Conservation (phyloP, 495 filamentous ascomycete species). For the Neohortaea acidophila region DNA sequence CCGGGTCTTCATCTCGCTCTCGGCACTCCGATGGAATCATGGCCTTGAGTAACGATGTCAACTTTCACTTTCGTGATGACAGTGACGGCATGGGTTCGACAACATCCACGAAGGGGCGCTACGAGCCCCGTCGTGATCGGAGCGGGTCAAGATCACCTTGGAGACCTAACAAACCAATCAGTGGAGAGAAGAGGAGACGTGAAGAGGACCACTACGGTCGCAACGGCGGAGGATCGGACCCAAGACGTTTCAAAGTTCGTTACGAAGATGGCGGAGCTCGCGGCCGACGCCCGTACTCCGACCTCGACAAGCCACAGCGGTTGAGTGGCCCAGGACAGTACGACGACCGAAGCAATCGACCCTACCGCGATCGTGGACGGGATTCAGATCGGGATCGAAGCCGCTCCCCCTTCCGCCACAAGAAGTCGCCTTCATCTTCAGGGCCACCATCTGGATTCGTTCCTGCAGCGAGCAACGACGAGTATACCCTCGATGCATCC, state of each 20-base stretch:
- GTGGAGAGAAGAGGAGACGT: conserved; percentile 53
- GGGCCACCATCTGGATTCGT: too few relatives aligned
- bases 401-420: conserved; percentile 37
- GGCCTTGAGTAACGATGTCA: conserved; percentile 16
- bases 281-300: conserved; percentile 41
- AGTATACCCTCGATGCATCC: too few relatives aligned
- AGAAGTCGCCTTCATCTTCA: too few relatives aligned
- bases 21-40: conserved; percentile 25
- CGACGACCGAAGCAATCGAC: conserved; percentile 33
- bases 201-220: conserved; percentile 40
- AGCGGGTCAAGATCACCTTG: conserved; percentile 23
- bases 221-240: conserved; percentile 32
- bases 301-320: conserved; percentile 46
- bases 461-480: too few relatives aligned
- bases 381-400: conserved; percentile 40
- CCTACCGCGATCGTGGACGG: conserved; percentile 23
- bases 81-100: conserved; percentile 18
- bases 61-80: conserved; percentile 14
- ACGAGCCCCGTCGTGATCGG: conserved; percentile 17
- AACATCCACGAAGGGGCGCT: conserved; percentile 6
- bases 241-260: conserved; percentile 44
- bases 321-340: conserved; percentile 34
- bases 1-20: conserved; percentile 37
- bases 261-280: conserved; percentile 42
- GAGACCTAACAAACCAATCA: conserved; percentile 22